phyloP scores from a whole-genome alignment of 2,329 filamentous ascomycete genomes.

The Phialocephala sp. region DNA sequence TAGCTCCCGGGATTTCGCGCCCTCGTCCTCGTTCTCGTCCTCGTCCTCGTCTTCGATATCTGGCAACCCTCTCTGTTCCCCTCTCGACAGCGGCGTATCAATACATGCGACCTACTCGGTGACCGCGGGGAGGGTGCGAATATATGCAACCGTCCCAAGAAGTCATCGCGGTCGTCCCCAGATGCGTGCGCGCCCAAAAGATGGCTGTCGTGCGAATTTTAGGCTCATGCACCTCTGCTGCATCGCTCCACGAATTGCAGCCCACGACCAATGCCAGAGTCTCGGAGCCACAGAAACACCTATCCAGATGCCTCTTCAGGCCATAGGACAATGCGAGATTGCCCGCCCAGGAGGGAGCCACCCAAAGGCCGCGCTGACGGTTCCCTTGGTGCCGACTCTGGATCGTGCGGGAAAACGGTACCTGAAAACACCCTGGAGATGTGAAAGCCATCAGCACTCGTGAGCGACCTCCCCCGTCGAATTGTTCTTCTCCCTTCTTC shows the following conservation, averaged over 20 bases:
- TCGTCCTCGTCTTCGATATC: neutral
- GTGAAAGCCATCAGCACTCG: neutral
- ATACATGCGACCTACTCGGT: slow-evolving; percentile 23
- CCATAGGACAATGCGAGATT: slow-evolving; percentile 31
- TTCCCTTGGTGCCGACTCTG: slow-evolving; percentile 1
- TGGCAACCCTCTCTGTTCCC: neutral
- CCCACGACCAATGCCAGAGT: slow-evolving; percentile 20
- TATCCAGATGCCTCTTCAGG: slow-evolving; percentile 22
- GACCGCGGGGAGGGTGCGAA: slow-evolving; percentile 17
- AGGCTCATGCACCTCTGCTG: slow-evolving; percentile 28
- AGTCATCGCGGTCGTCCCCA: neutral
- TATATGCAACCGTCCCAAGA: slow-evolving; percentile 27
- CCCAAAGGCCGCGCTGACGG: slow-evolving; percentile 2
- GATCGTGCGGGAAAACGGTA: slow-evolving; percentile 10
- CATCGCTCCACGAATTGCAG: slow-evolving; percentile 31
- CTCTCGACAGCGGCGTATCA: slow-evolving; percentile 13
- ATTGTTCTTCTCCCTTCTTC: neutral
- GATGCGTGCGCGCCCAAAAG: neutral
- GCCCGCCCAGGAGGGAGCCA: neutral
- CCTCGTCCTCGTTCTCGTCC: too few species aligned
- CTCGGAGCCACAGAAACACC: slow-evolving; percentile 6
- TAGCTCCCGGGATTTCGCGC: too few species aligned
- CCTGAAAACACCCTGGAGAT: slow-evolving; percentile 4
- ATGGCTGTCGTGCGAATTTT: slow-evolving; percentile 7
- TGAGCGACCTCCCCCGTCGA: neutral